Evolutionary conservation across 23 red algal species (phyloP).

Genomic region (Gracilaria domingensis): DNA sequence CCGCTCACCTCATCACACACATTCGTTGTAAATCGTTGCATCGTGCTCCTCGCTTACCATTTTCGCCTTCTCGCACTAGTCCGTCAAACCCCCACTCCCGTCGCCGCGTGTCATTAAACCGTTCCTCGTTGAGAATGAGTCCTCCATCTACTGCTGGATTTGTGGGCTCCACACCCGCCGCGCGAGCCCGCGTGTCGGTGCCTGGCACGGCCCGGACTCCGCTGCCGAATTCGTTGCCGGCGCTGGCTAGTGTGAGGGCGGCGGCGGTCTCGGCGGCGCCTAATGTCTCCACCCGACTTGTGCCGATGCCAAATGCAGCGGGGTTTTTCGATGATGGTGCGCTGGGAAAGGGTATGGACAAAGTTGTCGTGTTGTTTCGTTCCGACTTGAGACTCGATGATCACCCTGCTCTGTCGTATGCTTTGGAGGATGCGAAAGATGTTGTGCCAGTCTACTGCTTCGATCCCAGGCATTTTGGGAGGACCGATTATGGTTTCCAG

Average conservation of each 20-base stretch:
- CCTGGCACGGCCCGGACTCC: constrained; percentile 8
- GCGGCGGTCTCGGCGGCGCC: background rate
- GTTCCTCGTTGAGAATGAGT: background rate
- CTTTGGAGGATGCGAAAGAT: constrained; percentile 74
- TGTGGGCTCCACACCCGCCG: constrained; percentile 11
- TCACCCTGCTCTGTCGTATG: constrained; percentile 86
- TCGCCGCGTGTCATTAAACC: background rate
- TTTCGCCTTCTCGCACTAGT: no score
- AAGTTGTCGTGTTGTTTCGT: constrained; percentile 88
- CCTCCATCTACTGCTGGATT: constrained; percentile 26
- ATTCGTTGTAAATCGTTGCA: no score
- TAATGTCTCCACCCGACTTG: background rate
- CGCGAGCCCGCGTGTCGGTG: background rate
- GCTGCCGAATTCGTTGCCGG: background rate
- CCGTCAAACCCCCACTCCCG: background rate
- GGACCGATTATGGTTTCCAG: constrained; percentile 96
- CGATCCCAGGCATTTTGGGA: constrained; percentile 98
- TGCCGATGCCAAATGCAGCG: background rate
- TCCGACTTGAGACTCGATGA: constrained; percentile 97
- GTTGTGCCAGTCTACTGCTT: constrained; percentile 97
- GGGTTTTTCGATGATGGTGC: constrained; percentile 7
- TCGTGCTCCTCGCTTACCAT: no score
- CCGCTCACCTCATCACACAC: background rate
- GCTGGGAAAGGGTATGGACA: background rate
- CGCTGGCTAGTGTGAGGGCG: background rate